Base-by-base conservation (phyloP, 345 rosid genomes). In the Euphorbia tirucalli region DNA sequence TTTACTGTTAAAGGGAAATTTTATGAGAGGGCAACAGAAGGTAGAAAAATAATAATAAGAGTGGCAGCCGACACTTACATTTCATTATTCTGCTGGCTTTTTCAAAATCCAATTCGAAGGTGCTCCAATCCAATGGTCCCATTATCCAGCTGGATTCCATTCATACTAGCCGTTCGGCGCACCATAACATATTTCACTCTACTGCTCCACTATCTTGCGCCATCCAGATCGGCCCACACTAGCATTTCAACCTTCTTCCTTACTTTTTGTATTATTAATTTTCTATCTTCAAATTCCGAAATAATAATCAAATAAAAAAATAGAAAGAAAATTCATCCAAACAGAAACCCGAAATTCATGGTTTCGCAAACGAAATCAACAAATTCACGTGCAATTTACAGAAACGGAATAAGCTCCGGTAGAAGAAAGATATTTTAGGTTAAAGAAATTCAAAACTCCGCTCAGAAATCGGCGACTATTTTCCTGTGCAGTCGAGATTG, bases 61-160 rank as follows among this genome's bases (percentile, higher is more conserved):
- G 44, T 41, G 44, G 44, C 44, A 41, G 44, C 54, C 54, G n/a
- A 49, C 54, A 49, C 54, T 49, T 14, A 49, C 76, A 83, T n/a
- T n/a, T n/a, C n/a, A n/a, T n/a, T n/a, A n/a, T n/a, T n/a, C 83
- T 83, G 92, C 88, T 83, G 88, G 78, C 85, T 70, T 57, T 61
- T 57, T 50, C 61, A 18, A 71, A 78, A 71, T 75, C 61, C 21
- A 75, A 62, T 77, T 67, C 81, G 78, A 41, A 78, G 77, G 58
- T 14, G 66, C 71, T 19, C 80, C 75, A n/a, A n/a, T n/a, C n/a
- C 74, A 86, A 87, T 87, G 87, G 87, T 83, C 90, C 75, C 54
- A 78, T 69, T 66, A n/a, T 76, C 85, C 89, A 91, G 91, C 95
- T 88, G 94, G 82, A 86, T 49, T 59, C 86, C 91, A 88, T 19